Base-by-base conservation (phyloP, 176 grass and related monocot genomes). In the Neostapfia colusana region DNA sequence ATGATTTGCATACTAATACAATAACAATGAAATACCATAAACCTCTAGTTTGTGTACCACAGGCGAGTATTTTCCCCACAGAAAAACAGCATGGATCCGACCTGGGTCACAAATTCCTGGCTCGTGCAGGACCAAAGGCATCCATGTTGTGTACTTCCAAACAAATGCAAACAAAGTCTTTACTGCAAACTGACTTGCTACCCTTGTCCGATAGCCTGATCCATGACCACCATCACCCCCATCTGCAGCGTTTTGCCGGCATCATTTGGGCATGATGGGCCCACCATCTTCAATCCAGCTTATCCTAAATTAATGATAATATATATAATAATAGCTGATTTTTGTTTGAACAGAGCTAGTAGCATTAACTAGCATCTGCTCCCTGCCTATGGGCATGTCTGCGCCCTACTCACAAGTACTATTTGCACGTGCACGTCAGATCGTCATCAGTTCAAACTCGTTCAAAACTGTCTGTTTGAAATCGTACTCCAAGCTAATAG, bases 311-410 rank as follows among this genome's bases (percentile, higher is more conserved):
- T 83, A 73, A 59, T 57, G 57, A 53, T 64, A 36, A 8, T 24
- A 38, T 35, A 8, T 24, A 38, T 35, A 42, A 26, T 31, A 60
- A 60, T 18, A 40, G 31, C 21, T 39, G 56, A 31, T 6, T 46
- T 16, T 39, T 23, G 28, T 82, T 78, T 78, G 85, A 79, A 60
- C 50, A n/a, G 38, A 34, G 36, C 45, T 31, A 68, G 31, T 11
- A 44, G 28, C 44, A 73, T 51, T n/a, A 72, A 20, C 10, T 53
- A 15, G 4, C 26, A 1, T 36, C 18, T 44, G 17, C 57, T 72
- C 26, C 43, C 31, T 75, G 70, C 78, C 84, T 70, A 50, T 73
- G 72, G 49, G 69, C 63, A 79, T 88, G 45, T 75, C 68, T 79
- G 67, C 49, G 77, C 40, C 79, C 66, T 66, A 77, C 56, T 82